These are phyloP conservation scores for Russula earlei DNA, from an alignment of 768 basidiomycete genomes.

Conservation along the genomic window DNA sequence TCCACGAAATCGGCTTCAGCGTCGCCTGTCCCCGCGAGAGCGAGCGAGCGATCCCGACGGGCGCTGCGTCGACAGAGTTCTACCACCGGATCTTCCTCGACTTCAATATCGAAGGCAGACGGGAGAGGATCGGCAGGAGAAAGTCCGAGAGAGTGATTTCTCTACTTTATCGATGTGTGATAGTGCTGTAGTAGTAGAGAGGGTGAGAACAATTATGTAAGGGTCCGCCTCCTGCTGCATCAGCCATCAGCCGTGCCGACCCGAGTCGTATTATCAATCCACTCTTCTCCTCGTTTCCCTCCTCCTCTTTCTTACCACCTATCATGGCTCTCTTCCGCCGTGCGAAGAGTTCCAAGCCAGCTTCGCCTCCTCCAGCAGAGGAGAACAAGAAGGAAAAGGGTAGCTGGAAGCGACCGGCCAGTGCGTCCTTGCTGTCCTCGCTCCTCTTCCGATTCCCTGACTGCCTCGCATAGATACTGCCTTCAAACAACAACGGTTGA, in stretches of 20 bases:
- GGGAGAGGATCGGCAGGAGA: conserved; percentile 6
- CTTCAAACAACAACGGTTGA: conserved; percentile 98
- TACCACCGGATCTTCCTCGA: conserved; percentile 15
- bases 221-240: background rate
- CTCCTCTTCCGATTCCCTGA: conserved; percentile 19
- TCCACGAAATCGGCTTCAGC: conserved; percentile 3
- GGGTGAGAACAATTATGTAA: conserved; percentile 14
- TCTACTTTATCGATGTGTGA: background rate
- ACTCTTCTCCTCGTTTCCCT: background rate
- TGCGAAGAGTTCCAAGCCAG: conserved; percentile 19
- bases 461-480: conserved; percentile 65
- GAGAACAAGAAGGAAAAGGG: conserved; percentile 69
- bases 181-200: background rate
- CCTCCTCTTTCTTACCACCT: too few species aligned
- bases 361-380: conserved; percentile 28
- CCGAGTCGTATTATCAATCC: background rate
- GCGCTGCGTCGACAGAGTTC: conserved; percentile 16
- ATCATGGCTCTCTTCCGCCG: conserved; percentile 29
- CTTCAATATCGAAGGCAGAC: conserved; percentile 13
- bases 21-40: conserved; percentile 6
- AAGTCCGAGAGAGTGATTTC: conserved; percentile 13
- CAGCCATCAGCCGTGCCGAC: background rate
- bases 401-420: conserved; percentile 77
- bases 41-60: conserved; percentile 13
- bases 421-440: conserved; percentile 35